A percentile compares a stretch with the other conserved stretches of the same genome.
These are phyloP conservation scores for Globisporangium takayamanum DNA, from an alignment of 352 stramenopile genomes.

Conservation along the genomic window DNA sequence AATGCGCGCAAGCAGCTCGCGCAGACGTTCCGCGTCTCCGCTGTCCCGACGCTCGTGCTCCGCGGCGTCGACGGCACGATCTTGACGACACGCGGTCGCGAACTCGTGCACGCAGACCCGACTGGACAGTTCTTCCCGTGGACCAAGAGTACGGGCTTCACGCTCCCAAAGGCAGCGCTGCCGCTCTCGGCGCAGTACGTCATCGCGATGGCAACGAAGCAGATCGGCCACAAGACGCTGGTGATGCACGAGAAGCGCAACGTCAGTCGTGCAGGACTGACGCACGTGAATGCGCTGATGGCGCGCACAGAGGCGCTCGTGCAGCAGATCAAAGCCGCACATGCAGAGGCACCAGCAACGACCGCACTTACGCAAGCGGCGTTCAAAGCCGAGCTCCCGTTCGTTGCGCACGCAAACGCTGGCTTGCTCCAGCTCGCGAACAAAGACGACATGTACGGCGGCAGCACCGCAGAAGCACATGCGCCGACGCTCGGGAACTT, in stretches of 20 bases:
- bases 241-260: conserved; percentile 40
- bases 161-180: conserved; percentile 42
- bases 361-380: conserved; percentile 10
- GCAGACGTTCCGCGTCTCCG: conserved; percentile 49
- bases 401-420: conserved; percentile 51
- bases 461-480: conserved; percentile 59
- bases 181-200: conserved; percentile 53
- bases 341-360: conserved; percentile 9
- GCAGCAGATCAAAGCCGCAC: conserved; percentile 20
- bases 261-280: conserved; percentile 29
- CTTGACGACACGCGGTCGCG: conserved; percentile 62
- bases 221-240: conserved; percentile 72
- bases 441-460: conserved; percentile 71
- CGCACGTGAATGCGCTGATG: conserved; percentile 52
- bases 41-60: conserved; percentile 59
- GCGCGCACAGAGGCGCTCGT: conserved; percentile 39
- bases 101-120: conserved; percentile 60
- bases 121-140: conserved; percentile 62
- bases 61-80: conserved; percentile 44
- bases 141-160: conserved; percentile 33
- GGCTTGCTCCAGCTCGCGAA: conserved; percentile 47
- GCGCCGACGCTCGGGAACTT: conserved; percentile 71
- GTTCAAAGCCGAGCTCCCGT: conserved; percentile 32
- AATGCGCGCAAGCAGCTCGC: conserved; percentile 65
- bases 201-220: conserved; percentile 62